Percentiles rank a stretch among this genome's conserved stretches.
Evolutionary conservation across 2,329 filamentous ascomycete species (phyloP).

Genomic region (Fusarium burgessii): DNA sequence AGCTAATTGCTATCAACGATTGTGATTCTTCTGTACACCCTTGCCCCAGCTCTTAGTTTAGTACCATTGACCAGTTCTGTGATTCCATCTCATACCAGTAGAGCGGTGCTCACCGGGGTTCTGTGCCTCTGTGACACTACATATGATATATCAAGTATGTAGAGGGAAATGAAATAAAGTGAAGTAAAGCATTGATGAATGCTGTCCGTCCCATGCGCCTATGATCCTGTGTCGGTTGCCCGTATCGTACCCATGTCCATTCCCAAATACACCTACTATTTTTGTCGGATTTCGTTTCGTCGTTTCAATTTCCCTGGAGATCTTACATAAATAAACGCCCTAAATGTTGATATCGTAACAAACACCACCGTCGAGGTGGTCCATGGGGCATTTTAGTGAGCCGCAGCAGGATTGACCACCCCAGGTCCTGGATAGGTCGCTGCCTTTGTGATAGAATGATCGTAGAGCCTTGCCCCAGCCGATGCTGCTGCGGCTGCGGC

Average conservation of each 20-base stretch:
- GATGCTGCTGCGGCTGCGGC: slow-evolving; percentile 23
- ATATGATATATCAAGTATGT: slow-evolving; percentile 11
- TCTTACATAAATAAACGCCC: slow-evolving; percentile 33
- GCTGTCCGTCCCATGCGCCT: slow-evolving; percentile 40
- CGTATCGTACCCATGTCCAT: slow-evolving; percentile 17
- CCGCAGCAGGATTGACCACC: slow-evolving; percentile 23
- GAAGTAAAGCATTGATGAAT: slow-evolving; percentile 34
- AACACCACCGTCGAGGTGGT: background rate
- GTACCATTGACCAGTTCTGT: slow-evolving; percentile 32
- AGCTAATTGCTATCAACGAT: slow-evolving; percentile 26
- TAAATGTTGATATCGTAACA: slow-evolving; percentile 5
- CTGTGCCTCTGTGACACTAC: slow-evolving; percentile 35
- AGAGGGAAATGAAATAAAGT: slow-evolving; percentile 13
- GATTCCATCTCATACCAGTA: slow-evolving; percentile 30
- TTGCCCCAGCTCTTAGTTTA: slow-evolving; percentile 12
- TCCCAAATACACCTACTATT: slow-evolving; percentile 23
- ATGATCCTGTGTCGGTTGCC: slow-evolving; percentile 21
- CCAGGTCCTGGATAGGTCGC: slow-evolving; percentile 29
- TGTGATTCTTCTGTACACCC: slow-evolving; percentile 10
- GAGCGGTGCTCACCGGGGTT: slow-evolving; percentile 35
- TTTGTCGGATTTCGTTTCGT: slow-evolving; percentile 29
- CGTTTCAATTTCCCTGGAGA: slow-evolving; percentile 32
- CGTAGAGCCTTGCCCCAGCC: slow-evolving; percentile 30
- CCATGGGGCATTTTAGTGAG: slow-evolving; percentile 20
- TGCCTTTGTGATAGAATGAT: slow-evolving; percentile 34